Evolutionary conservation across 2,329 filamentous ascomycete genomes (phyloP).

Genomic region (Exophiala sp.): DNA sequence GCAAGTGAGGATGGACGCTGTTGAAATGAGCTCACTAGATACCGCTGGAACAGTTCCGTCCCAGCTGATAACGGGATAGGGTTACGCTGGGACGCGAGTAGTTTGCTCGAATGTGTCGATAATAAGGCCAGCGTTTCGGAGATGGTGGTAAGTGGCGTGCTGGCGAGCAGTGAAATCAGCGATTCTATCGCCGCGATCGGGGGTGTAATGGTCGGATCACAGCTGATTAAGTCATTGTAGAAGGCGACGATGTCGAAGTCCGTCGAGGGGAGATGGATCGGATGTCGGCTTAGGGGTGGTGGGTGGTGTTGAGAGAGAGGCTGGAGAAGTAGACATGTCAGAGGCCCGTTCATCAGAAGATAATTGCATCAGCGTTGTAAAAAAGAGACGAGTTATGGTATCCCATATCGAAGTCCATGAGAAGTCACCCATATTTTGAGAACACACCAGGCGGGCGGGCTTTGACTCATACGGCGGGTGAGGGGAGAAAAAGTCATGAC

Average conservation of each 20-base stretch:
- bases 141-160: constrained; percentile 75
- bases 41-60: constrained; percentile 91
- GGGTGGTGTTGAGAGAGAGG: constrained; percentile 11
- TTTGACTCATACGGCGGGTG: constrained; percentile 4
- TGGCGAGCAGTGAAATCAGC: constrained; percentile 76
- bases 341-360: too few species aligned
- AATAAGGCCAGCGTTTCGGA: constrained; percentile 89
- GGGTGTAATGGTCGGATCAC: constrained; percentile 84
- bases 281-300: constrained; percentile 9
- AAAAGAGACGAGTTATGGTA: neutral
- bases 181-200: constrained; percentile 91
- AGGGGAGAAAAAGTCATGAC: neutral
- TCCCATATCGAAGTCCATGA: neutral
- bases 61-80: constrained; percentile 88
- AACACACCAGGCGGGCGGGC: neutral
- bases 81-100: constrained; percentile 76
- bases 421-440: neutral
- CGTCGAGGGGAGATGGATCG: constrained; percentile 16
- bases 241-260: constrained; percentile 54
- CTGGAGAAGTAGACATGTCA: constrained; percentile 1
- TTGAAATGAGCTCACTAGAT: constrained; percentile 70
- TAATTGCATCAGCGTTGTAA: too few species aligned
- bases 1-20: constrained; percentile 42
- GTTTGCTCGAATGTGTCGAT: constrained; percentile 65
- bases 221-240: constrained; percentile 57